Evolutionary conservation across 108 stramenopile genomes (phyloP).

Genomic region (Discostella pseudostelligera): DNA sequence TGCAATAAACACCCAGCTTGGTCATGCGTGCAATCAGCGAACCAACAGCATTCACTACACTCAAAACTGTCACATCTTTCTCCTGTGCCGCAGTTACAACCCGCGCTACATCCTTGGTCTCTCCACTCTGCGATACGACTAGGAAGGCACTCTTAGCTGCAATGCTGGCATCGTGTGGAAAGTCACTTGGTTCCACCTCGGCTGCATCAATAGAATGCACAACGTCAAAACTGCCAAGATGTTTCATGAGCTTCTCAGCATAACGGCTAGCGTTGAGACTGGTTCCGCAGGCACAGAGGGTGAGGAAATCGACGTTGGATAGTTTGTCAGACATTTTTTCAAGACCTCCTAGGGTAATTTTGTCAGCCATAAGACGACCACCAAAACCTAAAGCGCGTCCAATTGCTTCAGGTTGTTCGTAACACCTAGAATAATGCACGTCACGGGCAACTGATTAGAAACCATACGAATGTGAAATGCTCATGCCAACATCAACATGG

Average conservation of each 20-base stretch:
- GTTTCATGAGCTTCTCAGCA: constrained; percentile 95
- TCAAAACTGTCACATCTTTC: constrained; percentile 80
- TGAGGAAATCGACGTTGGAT: constrained; percentile 73
- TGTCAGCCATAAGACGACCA: constrained; percentile 67
- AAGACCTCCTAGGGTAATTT: constrained; percentile 79
- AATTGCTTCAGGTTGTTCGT: constrained; percentile 96
- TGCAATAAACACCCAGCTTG: constrained; percentile 96
- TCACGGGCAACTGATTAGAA: neutral
- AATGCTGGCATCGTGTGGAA: constrained; percentile 52
- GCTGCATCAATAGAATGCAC: constrained; percentile 89
- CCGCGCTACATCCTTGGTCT: constrained; percentile 96
- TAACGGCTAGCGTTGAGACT: constrained; percentile 90
- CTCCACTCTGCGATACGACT: constrained; percentile 93
- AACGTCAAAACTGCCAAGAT: constrained; percentile 86
- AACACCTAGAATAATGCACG: constrained; percentile 1
- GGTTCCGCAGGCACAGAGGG: constrained; percentile 93
- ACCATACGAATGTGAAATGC: neutral
- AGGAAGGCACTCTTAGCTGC: constrained; percentile 67
- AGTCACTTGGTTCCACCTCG: constrained; percentile 84
- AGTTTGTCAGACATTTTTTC: constrained; percentile 70
- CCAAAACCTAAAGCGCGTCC: constrained; percentile 90
- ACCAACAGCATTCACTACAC: constrained; percentile 97
- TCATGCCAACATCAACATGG: neutral
- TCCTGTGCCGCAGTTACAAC: constrained; percentile 85
- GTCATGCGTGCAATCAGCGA: constrained; percentile 95